A percentile compares a stretch with the other conserved stretches of the same genome.
phyloP scores from a whole-genome alignment of 2,329 filamentous ascomycete genomes.

The Cladosporium sp. region DNA sequence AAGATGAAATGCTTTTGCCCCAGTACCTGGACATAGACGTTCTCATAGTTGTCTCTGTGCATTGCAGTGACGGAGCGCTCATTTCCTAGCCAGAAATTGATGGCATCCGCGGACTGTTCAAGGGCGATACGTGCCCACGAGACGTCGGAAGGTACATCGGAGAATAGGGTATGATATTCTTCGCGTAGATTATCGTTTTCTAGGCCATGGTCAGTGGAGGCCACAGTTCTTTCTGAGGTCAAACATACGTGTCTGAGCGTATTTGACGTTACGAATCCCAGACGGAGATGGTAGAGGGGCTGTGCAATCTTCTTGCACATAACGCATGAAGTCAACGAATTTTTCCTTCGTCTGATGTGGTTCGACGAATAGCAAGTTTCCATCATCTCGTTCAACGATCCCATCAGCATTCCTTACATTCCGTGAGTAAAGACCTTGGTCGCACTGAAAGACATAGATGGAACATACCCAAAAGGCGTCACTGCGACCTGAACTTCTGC shows the following conservation, averaged over 20 bases:
- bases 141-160: slow-evolving; percentile 60
- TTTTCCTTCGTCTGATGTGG: slow-evolving; percentile 63
- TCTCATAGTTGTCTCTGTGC: slow-evolving; percentile 83
- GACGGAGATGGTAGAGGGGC: neutral
- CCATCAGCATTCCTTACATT: slow-evolving; percentile 51
- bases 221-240: neutral
- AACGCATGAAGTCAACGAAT: slow-evolving; percentile 60
- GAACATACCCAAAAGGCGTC: slow-evolving; percentile 63
- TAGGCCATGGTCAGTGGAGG: slow-evolving; percentile 26
- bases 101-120: slow-evolving; percentile 63
- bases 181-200: slow-evolving; percentile 77
- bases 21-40: slow-evolving; percentile 72
- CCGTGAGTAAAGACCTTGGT: slow-evolving; percentile 21
- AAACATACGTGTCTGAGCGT: slow-evolving; percentile 67
- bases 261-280: slow-evolving; percentile 47
- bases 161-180: slow-evolving; percentile 64
- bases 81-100: slow-evolving; percentile 82
- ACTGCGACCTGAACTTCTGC: slow-evolving; percentile 69
- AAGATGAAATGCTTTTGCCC: slow-evolving; percentile 73
- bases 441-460: neutral
- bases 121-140: slow-evolving; percentile 72
- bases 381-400: slow-evolving; percentile 61
- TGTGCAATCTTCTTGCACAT: slow-evolving; percentile 49
- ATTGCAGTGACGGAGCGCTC: slow-evolving; percentile 64
- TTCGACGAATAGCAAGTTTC: slow-evolving; percentile 57